A percentile compares a stretch with the other conserved stretches of the same genome.
These are phyloP conservation scores for Agroathelia rolfsii DNA, from an alignment of 1,284 basidiomycete species.

Conservation along the genomic window DNA sequence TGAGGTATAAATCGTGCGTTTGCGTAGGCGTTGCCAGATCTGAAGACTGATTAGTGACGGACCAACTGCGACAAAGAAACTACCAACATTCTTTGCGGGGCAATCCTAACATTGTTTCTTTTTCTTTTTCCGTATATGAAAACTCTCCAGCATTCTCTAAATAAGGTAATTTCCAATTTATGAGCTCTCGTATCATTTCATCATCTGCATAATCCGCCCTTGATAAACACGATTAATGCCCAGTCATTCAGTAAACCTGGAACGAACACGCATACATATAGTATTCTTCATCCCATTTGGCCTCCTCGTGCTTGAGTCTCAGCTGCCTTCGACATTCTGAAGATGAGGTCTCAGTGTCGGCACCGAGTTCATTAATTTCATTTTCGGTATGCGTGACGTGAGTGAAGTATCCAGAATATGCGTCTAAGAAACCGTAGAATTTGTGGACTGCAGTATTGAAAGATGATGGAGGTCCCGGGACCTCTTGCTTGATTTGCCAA, in stretches of 20 bases:
- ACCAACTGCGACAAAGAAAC: conserved; percentile 5
- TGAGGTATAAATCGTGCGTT: conserved; percentile 53
- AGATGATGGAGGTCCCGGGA: conserved; percentile 31
- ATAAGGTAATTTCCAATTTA: conserved; percentile 52
- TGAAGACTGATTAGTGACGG: conserved; percentile 21
- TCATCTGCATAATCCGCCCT: conserved; percentile 76
- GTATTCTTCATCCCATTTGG: conserved; percentile 73
- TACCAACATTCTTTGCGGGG: conserved; percentile 69
- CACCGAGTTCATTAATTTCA: conserved; percentile 67
- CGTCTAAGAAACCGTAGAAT: conserved; percentile 65
- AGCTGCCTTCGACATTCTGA: conserved; percentile 26
- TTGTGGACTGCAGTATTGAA: conserved; percentile 32
- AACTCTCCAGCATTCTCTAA: conserved; percentile 24
- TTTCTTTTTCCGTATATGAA: conserved; percentile 63
- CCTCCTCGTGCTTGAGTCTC: conserved; percentile 50
- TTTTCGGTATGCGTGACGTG: conserved; percentile 66
- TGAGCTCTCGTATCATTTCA: conserved; percentile 58
- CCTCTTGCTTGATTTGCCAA: conserved; percentile 62
- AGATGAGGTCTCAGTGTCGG: conserved; percentile 45
- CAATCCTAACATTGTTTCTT: conserved; percentile 52
- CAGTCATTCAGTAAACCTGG: no score
- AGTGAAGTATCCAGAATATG: conserved; percentile 62
- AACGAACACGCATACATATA: conserved; percentile 49
- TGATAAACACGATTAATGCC: no score
- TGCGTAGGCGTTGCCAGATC: conserved; percentile 49